A percentile compares a stretch with the other conserved stretches of the same genome.
phyloP scores from a whole-genome alignment of 257 asterid genomes.

The Linderniella brevidens region DNA sequence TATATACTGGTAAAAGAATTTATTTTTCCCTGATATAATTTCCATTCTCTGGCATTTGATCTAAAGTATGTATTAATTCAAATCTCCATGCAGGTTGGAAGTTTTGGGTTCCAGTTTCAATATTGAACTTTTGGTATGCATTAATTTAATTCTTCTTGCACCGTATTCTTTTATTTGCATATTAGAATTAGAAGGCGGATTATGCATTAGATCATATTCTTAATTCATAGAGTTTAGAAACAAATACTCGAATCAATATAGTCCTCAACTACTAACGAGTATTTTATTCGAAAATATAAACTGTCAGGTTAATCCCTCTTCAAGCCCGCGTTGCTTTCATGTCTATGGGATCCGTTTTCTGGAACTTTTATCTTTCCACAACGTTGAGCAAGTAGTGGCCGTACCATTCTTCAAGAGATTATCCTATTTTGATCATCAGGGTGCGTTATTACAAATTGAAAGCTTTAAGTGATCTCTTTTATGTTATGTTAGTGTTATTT shows the following conservation, averaged over 20 bases:
- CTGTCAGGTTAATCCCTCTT: conserved; percentile 70
- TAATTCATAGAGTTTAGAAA: background rate
- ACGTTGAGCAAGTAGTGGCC: conserved; percentile 46
- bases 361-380: conserved; percentile 75
- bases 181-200: background rate
- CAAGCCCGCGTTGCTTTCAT: conserved; percentile 92
- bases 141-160: conserved; percentile 8
- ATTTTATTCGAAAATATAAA: background rate
- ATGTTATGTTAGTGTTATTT: too few species aligned
- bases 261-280: background rate
- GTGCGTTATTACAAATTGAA: too few species aligned
- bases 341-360: conserved; percentile 84
- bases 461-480: too few species aligned
- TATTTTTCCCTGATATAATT: background rate
- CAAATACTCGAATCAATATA: background rate
- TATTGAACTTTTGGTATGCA: conserved; percentile 80
- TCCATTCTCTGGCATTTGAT: conserved; percentile 1
- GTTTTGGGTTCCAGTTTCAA: conserved; percentile 94
- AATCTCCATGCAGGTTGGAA: conserved; percentile 50
- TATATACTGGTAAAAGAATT: conserved; percentile 38
- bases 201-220: background rate
- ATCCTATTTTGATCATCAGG: too few species aligned
- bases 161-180: background rate
- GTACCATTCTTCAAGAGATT: too few species aligned
- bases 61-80: conserved; percentile 1